Conservation (phyloP, 306 rosid genomes). For the Castanea mollissima region DNA sequence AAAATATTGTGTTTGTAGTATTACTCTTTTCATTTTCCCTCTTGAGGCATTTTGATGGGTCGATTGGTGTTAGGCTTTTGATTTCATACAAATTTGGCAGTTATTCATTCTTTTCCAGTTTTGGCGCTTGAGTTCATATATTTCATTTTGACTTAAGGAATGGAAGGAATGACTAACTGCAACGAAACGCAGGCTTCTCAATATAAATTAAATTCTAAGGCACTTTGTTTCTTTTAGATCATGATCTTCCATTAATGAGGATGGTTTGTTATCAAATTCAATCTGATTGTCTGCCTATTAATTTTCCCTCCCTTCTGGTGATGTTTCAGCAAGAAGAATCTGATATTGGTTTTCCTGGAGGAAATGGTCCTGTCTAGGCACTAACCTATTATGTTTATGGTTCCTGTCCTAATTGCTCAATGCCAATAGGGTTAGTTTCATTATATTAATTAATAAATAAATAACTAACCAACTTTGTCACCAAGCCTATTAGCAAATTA, state of each 20-base stretch:
- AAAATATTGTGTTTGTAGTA: too few species aligned
- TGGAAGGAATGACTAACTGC: too few species aligned
- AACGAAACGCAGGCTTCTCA: too few species aligned
- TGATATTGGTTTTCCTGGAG: conserved; percentile 57
- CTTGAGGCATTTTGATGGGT: too few species aligned
- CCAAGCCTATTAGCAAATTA: neutral
- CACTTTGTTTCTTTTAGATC: neutral
- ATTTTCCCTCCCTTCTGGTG: neutral
- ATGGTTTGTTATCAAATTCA: neutral
- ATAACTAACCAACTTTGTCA: neutral
- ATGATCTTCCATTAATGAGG: neutral
- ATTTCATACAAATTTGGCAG: neutral
- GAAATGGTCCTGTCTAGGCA: conserved; percentile 71
- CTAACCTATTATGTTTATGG: conserved; percentile 15
- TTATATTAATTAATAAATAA: neutral
- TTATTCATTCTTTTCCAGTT: neutral
- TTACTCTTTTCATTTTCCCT: too few species aligned
- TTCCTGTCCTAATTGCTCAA: neutral
- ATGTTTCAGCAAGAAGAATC: conserved; percentile 88
- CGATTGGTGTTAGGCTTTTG: neutral
- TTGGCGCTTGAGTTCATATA: neutral
- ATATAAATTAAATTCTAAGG: too few species aligned
- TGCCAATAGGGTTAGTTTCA: neutral
- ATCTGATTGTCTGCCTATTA: neutral
- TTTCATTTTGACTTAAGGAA: too few species aligned